Base-by-base conservation (phyloP, 495 filamentous ascomycete genomes). In the Hapsidospora chrysogenum region DNA sequence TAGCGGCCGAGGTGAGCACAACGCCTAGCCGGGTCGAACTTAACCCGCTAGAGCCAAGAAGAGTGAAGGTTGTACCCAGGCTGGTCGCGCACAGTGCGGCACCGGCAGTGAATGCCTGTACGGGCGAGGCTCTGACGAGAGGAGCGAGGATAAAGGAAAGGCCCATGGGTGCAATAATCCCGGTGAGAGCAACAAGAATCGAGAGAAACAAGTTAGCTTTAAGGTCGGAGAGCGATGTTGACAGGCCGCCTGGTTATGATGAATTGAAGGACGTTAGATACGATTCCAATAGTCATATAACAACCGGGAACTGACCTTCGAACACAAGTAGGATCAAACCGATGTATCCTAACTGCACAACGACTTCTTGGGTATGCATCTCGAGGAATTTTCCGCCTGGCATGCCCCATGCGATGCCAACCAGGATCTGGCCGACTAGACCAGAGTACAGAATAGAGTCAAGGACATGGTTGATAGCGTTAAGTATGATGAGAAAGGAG, bases 51-150 rank as follows among this genome's bases (percentile, higher is more conserved):
- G 63, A 67, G 9, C 57, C 57, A 0, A 92, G 60, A 19, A 89
- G 70, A 2, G 77, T 70, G 36, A 86, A 87, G 0, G 78, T 89
- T 0, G 80, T 87, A 4, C 83, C 81, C 0, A 89, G 55, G 41
- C 72, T 78, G 2, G 82, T 89, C 2, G 76, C 74, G 43, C 74
- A 82, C 5, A 89, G 58, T 2, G 83, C 74, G 4, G 82, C 79
- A 14, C 81, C 82, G 7, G 81, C 72, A 2, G 80, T 70, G 50
- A 86, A 92, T 4, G 67, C 63, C 48, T 82, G 70, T 0, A 82
- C 50, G 2, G 60, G 46, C 3, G 56, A 68, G 33, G 63, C 57
- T 2, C 35, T 22, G 2, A 38, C 44, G 14, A 51, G 20, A 1
- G 37, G 61, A 9, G 10, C 53, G 2, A 84, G 56, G 16, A 66